Base-by-base conservation (phyloP, 116 monocot genomes). In the Papilionanthe hybrid region DNA sequence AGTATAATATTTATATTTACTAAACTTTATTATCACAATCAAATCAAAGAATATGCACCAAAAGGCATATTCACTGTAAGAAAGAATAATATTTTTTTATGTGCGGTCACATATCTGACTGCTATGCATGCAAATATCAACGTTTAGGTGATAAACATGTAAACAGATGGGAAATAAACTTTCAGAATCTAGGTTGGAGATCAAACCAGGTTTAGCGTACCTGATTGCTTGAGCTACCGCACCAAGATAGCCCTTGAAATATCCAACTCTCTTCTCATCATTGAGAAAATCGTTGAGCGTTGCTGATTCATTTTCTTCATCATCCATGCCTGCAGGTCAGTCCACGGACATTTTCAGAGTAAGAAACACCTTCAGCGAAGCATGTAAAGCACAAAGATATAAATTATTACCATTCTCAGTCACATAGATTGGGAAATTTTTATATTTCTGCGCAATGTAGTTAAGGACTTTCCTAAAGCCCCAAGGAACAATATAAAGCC, bases 401-500 rank as follows among this genome's bases (percentile, higher is more conserved):
- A 72, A 60, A 80, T 30, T 42, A 47, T 81, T 88, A 98, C 97
- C 97, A 87, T 98, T 94, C 83, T 98, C 92, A 82, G 97, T 98
- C 20, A 98, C 79, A 83, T 88, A 98, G 50, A 94, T 90, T 55
- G 86, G 86, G 18, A 85, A 80, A 82, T 86, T 84, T 72, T 72
- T 73, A 76, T 98, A 98, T 86, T 73, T 86, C 77, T 83, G 79
- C 9, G 91, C 80, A 57, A 90, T 85, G 78, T 92, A 88, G 82
- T 90, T 94, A 25, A 98, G 93, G 63, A 82, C 53, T 82, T 89
- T 94, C 81, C 87, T 72, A 5, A 98, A 56, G 42, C 92, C 97
- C 97, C 94, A 98, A 78, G 94, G 97, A 81, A 98, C 97, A 53
- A 91, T 78, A 77, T 89, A 92, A 78, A 98, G 91, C 97, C 97